Evolutionary conservation across 192 early-diverging fungal species (phyloP), one percentile per base, ranked within the genome.

Genomic region (Coemansia guatemalensis): DNA sequence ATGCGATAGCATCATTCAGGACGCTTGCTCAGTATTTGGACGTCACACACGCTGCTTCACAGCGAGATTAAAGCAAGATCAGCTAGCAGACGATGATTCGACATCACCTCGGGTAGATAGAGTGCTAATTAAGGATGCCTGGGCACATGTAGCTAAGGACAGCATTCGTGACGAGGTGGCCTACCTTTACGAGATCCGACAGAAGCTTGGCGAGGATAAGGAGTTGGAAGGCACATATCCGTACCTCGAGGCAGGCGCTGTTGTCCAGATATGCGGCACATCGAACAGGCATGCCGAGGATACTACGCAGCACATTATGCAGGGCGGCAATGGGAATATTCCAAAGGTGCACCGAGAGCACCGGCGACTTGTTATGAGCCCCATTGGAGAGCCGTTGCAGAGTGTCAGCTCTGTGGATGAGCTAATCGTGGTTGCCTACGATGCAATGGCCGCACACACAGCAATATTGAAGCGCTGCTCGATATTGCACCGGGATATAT

Each of bases 401-500:
- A 20, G 27, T 0, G 54, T 56, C 11, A 2, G 3, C 0, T 47
- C 47, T 5, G 33, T 25, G 5, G 44, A 68, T 24, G 59, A 69
- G 61, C 60, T 63, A 6, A 48, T 63, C 8, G 33, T 63, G 0
- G 41, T 23, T 4, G 4, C 53, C 0, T 3, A 5, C 11, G 50
- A 69, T 27, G 64, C 49, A 4, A 70, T 70, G 64, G 2, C 1
- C 1, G 26, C 41, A 0, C 54, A 70, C 26, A 27, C 5, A 5
- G 53, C 8, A 25, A 52, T 68, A 11, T 2, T 39, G 5, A n/a
- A 51, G 12, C 5, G 23, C 4, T 61, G 64, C 48, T 12, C 23
- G 5, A 12, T 66, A 4, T 26, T 72, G 26, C 70, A 72, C 32
- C 63, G 70, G 25, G 70, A 72, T 27, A 57, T 72, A 2, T 72